These are phyloP conservation scores for Handroanthus guayacan DNA, from an alignment of 257 asterid genomes.

Conservation along the genomic window DNA sequence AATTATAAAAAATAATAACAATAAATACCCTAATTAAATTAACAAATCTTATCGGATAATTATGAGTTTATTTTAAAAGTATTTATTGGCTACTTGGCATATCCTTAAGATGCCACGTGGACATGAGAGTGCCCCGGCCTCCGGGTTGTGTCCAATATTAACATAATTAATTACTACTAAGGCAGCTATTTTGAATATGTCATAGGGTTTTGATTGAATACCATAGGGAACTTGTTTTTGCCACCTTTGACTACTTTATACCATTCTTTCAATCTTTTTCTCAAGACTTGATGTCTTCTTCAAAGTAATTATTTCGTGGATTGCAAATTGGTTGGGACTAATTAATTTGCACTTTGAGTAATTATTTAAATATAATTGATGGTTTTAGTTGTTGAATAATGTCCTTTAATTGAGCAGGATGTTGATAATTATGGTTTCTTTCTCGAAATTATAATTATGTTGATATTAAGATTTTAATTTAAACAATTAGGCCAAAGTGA, in stretches of 20 bases:
- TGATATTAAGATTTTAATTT: no score
- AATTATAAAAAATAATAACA: neutral
- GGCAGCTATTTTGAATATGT: no score
- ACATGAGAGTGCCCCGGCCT: slow-evolving; percentile 36
- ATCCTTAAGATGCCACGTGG: neutral
- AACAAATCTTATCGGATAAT: neutral
- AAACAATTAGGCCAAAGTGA: no score
- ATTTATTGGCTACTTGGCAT: slow-evolving; percentile 27
- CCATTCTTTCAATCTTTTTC: neutral
- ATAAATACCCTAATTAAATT: slow-evolving; percentile 9
- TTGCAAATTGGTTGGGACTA: no score
- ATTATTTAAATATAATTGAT: no score
- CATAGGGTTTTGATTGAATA: slow-evolving; percentile 26
- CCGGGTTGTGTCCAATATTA: slow-evolving; percentile 24
- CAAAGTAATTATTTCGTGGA: no score
- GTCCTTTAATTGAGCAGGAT: no score
- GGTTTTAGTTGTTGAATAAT: no score
- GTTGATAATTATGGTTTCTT: no score
- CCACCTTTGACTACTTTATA: neutral
- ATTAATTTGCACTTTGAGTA: no score
- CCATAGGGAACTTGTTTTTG: neutral
- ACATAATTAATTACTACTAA: no score
- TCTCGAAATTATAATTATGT: no score
- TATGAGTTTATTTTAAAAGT: neutral
- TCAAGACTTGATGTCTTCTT: neutral